Evolutionary conservation across 371 early-diverging fungal genomes (phyloP).

Genomic region (Apophysomyces elegans): DNA sequence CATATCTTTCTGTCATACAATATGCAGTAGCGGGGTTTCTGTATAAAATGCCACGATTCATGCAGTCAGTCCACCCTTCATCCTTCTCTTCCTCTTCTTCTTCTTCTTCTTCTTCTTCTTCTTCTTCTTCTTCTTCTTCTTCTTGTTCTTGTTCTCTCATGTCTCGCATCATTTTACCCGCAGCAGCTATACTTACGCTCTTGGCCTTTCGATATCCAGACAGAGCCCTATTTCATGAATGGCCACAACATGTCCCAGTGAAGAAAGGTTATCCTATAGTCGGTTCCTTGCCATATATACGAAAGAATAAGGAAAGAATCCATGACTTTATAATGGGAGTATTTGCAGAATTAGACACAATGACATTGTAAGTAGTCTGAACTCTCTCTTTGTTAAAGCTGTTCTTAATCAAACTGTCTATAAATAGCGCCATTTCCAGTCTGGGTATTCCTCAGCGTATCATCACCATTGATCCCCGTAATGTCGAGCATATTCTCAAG

Average conservation of each 20-base stretch:
- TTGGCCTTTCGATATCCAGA: slow-evolving; percentile 31
- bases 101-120: not conserved
- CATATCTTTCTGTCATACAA: too few species aligned
- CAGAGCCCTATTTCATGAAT: slow-evolving; percentile 31
- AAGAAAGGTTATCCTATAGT: slow-evolving; percentile 29
- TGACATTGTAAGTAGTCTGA: slow-evolving; percentile 32
- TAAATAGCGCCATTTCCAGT: slow-evolving; percentile 25
- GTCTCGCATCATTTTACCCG: not conserved
- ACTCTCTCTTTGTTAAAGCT: not conserved
- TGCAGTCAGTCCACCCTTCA: not conserved
- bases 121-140: not conserved
- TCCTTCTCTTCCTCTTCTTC: not conserved
- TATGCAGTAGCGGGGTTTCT: not conserved
- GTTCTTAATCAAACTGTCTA: not conserved
- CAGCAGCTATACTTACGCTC: slow-evolving; percentile 18
- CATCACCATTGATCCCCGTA: slow-evolving; percentile 29
- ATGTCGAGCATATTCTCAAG: slow-evolving; percentile 39
- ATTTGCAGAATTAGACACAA: slow-evolving; percentile 11
- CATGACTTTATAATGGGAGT: slow-evolving; percentile 27
- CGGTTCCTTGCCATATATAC: slow-evolving; percentile 18
- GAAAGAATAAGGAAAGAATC: slow-evolving; percentile 16
- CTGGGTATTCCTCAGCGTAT: slow-evolving; percentile 32
- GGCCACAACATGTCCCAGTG: slow-evolving; percentile 15
- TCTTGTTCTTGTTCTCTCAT: not conserved
- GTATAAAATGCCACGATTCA: not conserved